Evolutionary conservation across 2,329 filamentous ascomycete genomes (phyloP).

Genomic region (Nothopassalora personata): DNA sequence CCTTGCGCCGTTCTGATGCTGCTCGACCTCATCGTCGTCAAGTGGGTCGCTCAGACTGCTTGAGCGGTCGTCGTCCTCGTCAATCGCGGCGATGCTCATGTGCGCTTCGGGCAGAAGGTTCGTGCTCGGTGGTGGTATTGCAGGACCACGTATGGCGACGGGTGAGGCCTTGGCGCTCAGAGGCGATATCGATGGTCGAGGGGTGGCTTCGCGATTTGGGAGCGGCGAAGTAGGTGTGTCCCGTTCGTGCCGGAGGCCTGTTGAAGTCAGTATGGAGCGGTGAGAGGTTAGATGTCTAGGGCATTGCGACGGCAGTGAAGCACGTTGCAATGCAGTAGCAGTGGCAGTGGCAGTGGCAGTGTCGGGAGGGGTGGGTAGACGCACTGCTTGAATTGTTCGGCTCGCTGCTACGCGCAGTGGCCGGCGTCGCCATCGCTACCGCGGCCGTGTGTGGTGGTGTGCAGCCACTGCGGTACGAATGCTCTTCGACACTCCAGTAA

Average conservation of each 20-base stretch:
- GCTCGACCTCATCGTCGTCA: constrained; percentile 50
- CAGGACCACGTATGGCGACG: constrained; percentile 18
- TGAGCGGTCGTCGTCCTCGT: constrained; percentile 51
- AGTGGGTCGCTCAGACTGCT: constrained; percentile 85
- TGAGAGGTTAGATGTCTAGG: background rate
- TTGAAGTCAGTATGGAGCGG: constrained; percentile 14
- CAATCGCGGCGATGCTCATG: constrained; percentile 14
- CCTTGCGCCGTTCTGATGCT: constrained; percentile 11
- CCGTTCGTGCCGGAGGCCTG: constrained; percentile 9
- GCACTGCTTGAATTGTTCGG: too few species aligned
- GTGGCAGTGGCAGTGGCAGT: too few species aligned
- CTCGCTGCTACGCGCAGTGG: background rate
- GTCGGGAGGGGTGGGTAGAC: too few species aligned
- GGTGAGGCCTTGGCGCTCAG: constrained; percentile 31
- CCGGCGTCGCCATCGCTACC: constrained; percentile 22
- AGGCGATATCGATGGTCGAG: constrained; percentile 31
- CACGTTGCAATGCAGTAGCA: too few species aligned
- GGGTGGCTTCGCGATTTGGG: constrained; percentile 12
- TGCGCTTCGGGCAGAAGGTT: background rate
- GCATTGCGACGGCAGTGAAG: too few species aligned
- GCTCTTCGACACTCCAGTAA: background rate
- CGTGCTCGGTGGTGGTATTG: background rate
- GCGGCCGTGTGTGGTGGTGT: background rate
- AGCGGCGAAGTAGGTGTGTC: constrained; percentile 6
- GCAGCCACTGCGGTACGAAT: background rate